phyloP scores from a whole-genome alignment of 495 filamentous ascomycete species.

The Letharia columbiana region DNA sequence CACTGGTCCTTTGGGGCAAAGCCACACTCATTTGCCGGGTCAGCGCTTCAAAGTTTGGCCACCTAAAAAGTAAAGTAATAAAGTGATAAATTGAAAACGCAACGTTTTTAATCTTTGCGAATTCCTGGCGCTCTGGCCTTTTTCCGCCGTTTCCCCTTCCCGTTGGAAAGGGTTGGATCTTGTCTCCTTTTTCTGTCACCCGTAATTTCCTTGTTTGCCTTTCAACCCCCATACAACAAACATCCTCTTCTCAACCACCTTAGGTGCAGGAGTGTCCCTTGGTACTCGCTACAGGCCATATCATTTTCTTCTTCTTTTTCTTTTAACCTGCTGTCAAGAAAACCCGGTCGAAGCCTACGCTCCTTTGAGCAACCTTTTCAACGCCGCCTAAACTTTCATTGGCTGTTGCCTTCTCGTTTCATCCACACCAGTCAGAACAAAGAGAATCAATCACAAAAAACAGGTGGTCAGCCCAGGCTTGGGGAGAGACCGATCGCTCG shows the following conservation, averaged over 20 bases:
- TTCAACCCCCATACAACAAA: too few species aligned
- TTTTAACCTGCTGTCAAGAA: neutral
- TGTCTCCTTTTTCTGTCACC: conserved; percentile 3
- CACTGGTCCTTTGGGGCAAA: conserved; percentile 10
- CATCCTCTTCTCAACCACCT: neutral
- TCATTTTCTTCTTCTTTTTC: neutral
- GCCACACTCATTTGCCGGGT: conserved; percentile 23
- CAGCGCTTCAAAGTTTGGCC: conserved; percentile 11
- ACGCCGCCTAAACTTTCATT: conserved; percentile 10
- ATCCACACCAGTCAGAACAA: conserved; percentile 23
- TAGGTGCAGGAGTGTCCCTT: too few species aligned
- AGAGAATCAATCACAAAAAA: neutral
- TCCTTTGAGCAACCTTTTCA: neutral
- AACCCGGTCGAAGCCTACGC: neutral
- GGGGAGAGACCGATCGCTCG: conserved; percentile 1
- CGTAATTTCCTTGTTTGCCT: neutral
- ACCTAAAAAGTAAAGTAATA: too few species aligned
- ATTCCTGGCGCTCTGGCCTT: neutral
- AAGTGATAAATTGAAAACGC: too few species aligned
- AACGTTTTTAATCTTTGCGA: too few species aligned
- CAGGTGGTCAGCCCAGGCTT: neutral
- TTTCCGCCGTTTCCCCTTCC: neutral
- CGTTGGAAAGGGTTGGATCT: neutral
- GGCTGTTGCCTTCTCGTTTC: conserved; percentile 18
- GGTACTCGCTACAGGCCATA: neutral